Evolutionary conservation across 805 yeast genomes (phyloP).

Genomic region (Candida pseudofarinosa): DNA sequence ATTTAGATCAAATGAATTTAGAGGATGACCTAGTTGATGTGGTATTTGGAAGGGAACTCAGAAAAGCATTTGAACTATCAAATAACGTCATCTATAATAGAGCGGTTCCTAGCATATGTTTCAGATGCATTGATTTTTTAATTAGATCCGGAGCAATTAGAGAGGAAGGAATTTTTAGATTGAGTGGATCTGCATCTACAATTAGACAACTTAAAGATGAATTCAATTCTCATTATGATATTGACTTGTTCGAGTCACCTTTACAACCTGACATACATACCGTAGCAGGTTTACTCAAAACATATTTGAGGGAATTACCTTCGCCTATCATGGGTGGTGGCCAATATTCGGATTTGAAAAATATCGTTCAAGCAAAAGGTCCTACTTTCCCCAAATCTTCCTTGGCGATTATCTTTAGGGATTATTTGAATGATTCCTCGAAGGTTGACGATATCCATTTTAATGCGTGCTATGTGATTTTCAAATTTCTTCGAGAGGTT

Average conservation of each 20-base stretch:
- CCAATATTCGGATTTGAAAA: conserved; percentile 23
- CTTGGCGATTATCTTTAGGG: conserved; percentile 25
- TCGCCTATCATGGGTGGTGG: conserved; percentile 60
- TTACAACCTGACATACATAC: conserved; percentile 73
- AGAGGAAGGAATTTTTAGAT: conserved; percentile 87
- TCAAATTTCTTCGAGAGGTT: conserved; percentile 63
- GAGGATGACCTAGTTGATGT: conserved; percentile 32
- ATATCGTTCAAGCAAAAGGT: conserved; percentile 6
- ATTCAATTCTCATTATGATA: conserved; percentile 65
- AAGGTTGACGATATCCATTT: conserved; percentile 53
- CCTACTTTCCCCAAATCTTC: conserved; percentile 14
- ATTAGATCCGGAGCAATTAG: conserved; percentile 63
- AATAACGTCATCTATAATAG: conserved; percentile 42
- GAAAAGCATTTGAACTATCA: conserved; percentile 49
- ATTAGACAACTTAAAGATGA: conserved; percentile 64
- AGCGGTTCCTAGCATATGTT: conserved; percentile 70
- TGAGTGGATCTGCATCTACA: conserved; percentile 82
- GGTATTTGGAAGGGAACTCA: conserved; percentile 65
- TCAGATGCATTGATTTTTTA: conserved; percentile 68
- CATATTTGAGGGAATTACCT: conserved; percentile 77
- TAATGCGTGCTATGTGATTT: conserved; percentile 60
- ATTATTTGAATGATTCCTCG: conserved; percentile 23
- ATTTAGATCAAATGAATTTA: conserved; percentile 33
- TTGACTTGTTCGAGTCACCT: conserved; percentile 52
- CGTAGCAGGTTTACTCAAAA: conserved; percentile 78